These are phyloP conservation scores for Hippophae gyantsensis DNA, from an alignment of 306 rosid species.

Conservation along the genomic window DNA sequence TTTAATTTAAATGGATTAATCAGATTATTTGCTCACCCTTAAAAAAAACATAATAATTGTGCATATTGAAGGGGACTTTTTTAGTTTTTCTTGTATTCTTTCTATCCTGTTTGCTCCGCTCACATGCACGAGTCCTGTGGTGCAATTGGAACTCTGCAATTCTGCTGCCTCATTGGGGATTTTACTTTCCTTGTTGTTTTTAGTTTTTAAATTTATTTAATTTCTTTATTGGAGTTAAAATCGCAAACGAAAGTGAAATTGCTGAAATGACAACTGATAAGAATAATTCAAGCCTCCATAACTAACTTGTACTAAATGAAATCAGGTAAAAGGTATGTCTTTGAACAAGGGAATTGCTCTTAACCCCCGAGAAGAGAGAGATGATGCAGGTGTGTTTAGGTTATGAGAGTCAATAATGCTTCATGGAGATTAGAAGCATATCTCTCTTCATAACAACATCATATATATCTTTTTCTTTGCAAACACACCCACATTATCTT, in stretches of 20 bases:
- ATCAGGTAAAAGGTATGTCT: slow-evolving; percentile 93
- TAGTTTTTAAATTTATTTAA: too few relatives aligned
- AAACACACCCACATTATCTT: not conserved
- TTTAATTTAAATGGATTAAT: too few relatives aligned
- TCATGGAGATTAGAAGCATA: not conserved
- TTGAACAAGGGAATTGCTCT: slow-evolving; percentile 61
- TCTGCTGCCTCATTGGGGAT: too few relatives aligned
- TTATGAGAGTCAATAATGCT: not conserved
- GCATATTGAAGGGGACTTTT: too few relatives aligned
- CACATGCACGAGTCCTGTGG: too few relatives aligned
- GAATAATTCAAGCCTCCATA: not conserved
- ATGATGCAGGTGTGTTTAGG: slow-evolving; percentile 59
- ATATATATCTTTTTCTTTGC: not conserved
- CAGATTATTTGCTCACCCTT: too few relatives aligned
- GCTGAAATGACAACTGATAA: not conserved
- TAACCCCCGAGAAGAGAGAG: slow-evolving; percentile 66
- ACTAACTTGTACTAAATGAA: slow-evolving; percentile 3
- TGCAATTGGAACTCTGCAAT: too few relatives aligned
- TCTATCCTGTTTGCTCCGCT: too few relatives aligned
- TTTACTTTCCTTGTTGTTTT: too few relatives aligned
- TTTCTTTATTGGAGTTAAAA: too few relatives aligned
- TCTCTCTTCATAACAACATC: not conserved
- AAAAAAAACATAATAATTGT: too few relatives aligned
- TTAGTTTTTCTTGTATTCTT: too few relatives aligned
- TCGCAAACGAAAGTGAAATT: not conserved